Base-by-base conservation (phyloP, 352 stramenopile genomes). In the Elongisporangium senticosum region DNA sequence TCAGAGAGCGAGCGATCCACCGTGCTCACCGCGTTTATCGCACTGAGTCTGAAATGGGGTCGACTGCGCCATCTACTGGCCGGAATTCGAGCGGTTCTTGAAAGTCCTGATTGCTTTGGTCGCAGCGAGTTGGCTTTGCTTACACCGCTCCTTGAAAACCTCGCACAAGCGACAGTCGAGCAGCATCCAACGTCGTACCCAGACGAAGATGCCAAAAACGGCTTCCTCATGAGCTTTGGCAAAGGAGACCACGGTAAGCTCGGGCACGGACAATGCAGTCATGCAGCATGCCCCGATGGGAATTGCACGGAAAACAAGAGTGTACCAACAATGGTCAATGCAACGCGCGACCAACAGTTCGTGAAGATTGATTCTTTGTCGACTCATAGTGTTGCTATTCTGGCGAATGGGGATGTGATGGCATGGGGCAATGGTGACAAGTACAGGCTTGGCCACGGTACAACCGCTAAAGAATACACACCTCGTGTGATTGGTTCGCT, bases 251-350 rank as follows among this genome's bases (percentile, higher is more conserved):
- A 95, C 33, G 85, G 85, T 7, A 93, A 95, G 33, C 72, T 95
- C 0, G 85, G 85, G 2, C 85, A 93, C 53, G 85, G 85, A 0
- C 79, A 85, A 52, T 95, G 85, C 51, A 75, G 58, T 1, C 85
- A 93, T 53, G 51, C 68, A 4, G 65, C 70, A 1, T 95, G 85
- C 28, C 57, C 83, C 15, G 85, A 95, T 22, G 74, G 72, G 2
- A 91, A 93, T 26, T 95, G 85, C 52, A 93, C 83, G 0, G 85
- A 95, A 57, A 95, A 95, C 68, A 95, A 95, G 53, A 68, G 40
- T 24, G 63, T 75, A 0, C 83, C 85, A 2, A 92, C 81, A 6
- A 66, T 89, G 47, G 72, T 95, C 58, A 67, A 61, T 1, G 75
- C 81, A 1, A 88, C 72, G 2, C 69, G 64, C 11, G 81, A 81